Evolutionary conservation across 345 rosid species (phyloP).

Genomic region (Salix caprea): DNA sequence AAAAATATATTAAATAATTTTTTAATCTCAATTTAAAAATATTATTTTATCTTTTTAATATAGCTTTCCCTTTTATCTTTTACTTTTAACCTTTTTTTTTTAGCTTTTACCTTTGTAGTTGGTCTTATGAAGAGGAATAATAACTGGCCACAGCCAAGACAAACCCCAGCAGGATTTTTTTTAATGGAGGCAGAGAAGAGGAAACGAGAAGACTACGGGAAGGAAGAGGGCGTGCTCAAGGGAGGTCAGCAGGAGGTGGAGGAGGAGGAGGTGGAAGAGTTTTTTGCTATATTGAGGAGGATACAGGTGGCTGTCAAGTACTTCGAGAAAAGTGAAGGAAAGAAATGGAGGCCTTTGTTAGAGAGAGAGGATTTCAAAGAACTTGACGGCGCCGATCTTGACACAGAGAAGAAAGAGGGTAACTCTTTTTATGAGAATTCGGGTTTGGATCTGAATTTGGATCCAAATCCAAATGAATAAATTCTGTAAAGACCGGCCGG

Average conservation of each 20-base stretch:
- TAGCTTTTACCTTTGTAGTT: too few relatives aligned
- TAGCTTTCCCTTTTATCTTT: too few relatives aligned
- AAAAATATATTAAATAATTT: too few relatives aligned
- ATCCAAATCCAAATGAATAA: conserved; percentile 6
- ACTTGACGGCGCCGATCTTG: not conserved
- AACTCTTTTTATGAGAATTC: not conserved
- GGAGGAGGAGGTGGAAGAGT: conserved; percentile 28
- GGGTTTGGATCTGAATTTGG: conserved; percentile 28
- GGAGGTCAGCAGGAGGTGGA: not conserved
- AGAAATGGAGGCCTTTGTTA: conserved; percentile 3
- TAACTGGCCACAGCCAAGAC: too few relatives aligned
- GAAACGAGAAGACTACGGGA: not conserved
- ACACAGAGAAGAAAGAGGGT: not conserved
- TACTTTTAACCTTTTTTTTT: too few relatives aligned
- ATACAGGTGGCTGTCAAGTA: conserved; percentile 14
- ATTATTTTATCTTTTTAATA: too few relatives aligned
- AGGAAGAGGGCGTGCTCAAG: not conserved
- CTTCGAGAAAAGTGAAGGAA: not conserved
- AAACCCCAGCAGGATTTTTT: too few relatives aligned
- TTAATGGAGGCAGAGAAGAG: conserved; percentile 4
- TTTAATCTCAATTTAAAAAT: too few relatives aligned
- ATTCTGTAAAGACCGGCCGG: not conserved
- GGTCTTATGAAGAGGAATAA: too few relatives aligned
- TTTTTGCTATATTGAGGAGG: conserved; percentile 19
- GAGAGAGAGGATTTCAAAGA: conserved; percentile 16